A percentile compares a stretch with the other conserved stretches of the same genome.
These are phyloP conservation scores for Aphelidium insulamus DNA, from an alignment of 371 early-diverging fungal genomes.

Conservation along the genomic window DNA sequence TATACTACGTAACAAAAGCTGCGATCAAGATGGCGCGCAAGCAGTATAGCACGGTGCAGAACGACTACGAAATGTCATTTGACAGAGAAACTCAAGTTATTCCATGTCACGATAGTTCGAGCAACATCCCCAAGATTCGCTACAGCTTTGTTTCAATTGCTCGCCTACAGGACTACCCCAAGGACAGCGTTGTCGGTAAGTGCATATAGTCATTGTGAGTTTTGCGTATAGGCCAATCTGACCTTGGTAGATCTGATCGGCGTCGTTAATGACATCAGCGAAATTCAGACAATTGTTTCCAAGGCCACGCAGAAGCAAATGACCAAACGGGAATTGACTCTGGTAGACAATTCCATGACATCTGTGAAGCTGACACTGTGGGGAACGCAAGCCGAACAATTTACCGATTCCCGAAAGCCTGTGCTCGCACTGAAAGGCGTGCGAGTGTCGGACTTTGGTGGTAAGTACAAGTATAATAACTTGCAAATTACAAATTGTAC, in stretches of 20 bases:
- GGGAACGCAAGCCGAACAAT: conserved; percentile 59
- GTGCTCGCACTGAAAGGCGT: conserved; percentile 64
- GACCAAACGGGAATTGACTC: conserved; percentile 54
- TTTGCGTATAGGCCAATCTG: too few species aligned
- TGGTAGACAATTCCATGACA: conserved; percentile 55
- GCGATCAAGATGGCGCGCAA: conserved; percentile 64
- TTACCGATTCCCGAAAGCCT: conserved; percentile 19
- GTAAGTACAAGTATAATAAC: conserved; percentile 7
- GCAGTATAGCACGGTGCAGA: conserved; percentile 51
- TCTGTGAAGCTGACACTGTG: conserved; percentile 70
- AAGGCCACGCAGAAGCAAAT: conserved; percentile 43
- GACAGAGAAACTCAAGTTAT: conserved; percentile 43
- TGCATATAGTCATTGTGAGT: too few species aligned
- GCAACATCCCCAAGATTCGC: conserved; percentile 34
- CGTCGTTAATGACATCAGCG: conserved; percentile 42
- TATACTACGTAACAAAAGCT: conserved; percentile 66
- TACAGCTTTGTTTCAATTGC: conserved; percentile 41
- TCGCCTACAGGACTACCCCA: conserved; percentile 32
- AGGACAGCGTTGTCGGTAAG: conserved; percentile 38
- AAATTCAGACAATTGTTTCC: conserved; percentile 31
- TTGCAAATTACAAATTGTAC: conserved; percentile 1
- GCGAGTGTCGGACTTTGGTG: conserved; percentile 66
- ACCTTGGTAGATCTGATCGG: conserved; percentile 53
- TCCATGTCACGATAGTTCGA: conserved; percentile 36
- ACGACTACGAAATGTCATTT: conserved; percentile 79